Evolutionary conservation across 768 basidiomycete genomes (phyloP), one percentile per base, ranked within the genome.

Genomic region (Phylloporus sp.): DNA sequence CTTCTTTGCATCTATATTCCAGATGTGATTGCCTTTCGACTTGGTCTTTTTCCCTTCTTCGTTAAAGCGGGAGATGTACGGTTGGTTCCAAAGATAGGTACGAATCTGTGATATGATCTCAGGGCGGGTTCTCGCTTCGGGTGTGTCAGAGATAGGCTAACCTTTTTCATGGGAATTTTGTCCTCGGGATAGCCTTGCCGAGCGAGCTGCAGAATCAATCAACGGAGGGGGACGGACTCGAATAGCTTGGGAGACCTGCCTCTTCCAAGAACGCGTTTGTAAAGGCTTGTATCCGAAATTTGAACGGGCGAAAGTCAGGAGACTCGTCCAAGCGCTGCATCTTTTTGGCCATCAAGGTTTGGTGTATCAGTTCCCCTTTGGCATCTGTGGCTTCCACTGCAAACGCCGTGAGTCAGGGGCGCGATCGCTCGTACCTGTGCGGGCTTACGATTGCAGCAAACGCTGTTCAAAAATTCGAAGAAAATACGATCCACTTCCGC

Each of bases 31-130:
- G 38, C 95, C 95, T 72, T 96, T 96, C 44, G 91, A 94, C 69
- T 99, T 99, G 20, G 94, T 90, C 71, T 99, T 99, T 69, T 97
- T 97, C 28, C 95, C 95, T 64, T 98, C 95, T 60, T 97, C 92
- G 64, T 99, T 99, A 74, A 94, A 98, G 24, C 95, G 88, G 23
- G 92, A 84, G 62, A 99, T 98, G 63, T 86, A 84, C 24, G 84
- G 84, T 58, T 94, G 90, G 50, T 82, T 84, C 95, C 95, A 99
- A 40, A 99, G 80, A 71, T 96, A 99, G 69, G 91, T 84, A 57
- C 93, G 85, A 64, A 90, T 81, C 89, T 91, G 17, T 49, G 38
- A 52, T 46, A 49, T 49, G 48, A 60, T 59, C 58, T 62, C 62
- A 52, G 42, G 52, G 38, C 51, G 37, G 54, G 47, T 42, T 22